phyloP scores from a whole-genome alignment of 2,329 filamentous ascomycete species.

The Stachybotrys echinatus region DNA sequence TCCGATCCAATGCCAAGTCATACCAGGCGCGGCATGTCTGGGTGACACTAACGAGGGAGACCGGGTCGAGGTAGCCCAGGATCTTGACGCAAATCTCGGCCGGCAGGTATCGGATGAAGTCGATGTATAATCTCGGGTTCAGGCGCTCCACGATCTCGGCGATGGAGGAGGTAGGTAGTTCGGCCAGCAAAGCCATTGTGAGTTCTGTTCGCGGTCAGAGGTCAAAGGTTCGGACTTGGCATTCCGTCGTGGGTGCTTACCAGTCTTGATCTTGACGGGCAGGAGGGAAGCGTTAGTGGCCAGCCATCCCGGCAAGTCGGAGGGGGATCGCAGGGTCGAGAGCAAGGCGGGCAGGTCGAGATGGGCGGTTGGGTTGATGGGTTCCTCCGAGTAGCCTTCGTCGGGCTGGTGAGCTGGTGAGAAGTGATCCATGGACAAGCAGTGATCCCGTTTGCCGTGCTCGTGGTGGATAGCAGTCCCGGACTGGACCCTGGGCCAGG shows the following conservation, averaged over 20 bases:
- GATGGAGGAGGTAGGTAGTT: conserved; percentile 74
- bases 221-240: neutral
- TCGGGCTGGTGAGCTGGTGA: conserved; percentile 59
- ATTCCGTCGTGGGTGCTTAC: conserved; percentile 26
- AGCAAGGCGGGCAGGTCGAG: conserved; percentile 25
- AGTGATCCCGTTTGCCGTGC: conserved; percentile 21
- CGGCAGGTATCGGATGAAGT: conserved; percentile 81
- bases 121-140: conserved; percentile 82
- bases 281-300: conserved; percentile 43
- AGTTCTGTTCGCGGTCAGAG: conserved; percentile 54
- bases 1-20: conserved; percentile 71
- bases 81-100: conserved; percentile 88
- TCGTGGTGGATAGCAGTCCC: no score
- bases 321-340: conserved; percentile 29
- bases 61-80: conserved; percentile 76
- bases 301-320: conserved; percentile 45
- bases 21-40: conserved; percentile 80
- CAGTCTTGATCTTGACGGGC: conserved; percentile 42
- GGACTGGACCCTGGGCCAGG: no score
- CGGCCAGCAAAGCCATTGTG: conserved; percentile 70
- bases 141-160: conserved; percentile 75
- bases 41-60: conserved; percentile 74
- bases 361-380: conserved; percentile 39
- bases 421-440: conserved; percentile 36
- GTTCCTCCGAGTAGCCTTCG: conserved; percentile 83